phyloP scores from a whole-genome alignment of 208 protist genomes.

The Trypanosoma boissoni region DNA sequence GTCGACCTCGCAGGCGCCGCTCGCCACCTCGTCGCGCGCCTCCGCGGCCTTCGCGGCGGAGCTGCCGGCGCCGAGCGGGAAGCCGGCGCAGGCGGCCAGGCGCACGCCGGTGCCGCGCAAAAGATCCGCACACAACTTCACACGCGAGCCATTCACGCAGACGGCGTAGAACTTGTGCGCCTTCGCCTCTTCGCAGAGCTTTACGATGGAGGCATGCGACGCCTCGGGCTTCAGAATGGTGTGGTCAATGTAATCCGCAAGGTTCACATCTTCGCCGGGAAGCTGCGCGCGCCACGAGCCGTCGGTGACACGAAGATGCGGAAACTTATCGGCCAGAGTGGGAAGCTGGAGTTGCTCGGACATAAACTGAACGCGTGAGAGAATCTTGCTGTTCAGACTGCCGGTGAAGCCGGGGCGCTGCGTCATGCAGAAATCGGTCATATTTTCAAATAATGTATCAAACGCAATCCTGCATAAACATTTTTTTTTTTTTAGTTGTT shows the following conservation, averaged over 20 bases:
- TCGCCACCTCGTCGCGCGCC: slow-evolving; percentile 45
- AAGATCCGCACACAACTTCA: slow-evolving; percentile 37
- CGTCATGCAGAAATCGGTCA: slow-evolving; percentile 24
- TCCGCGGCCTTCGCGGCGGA: slow-evolving; percentile 84
- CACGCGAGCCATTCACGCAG: slow-evolving; percentile 91
- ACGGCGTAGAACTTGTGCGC: slow-evolving; percentile 86
- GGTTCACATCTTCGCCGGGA: slow-evolving; percentile 22
- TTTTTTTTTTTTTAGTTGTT: background rate
- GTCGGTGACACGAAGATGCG: slow-evolving; percentile 46
- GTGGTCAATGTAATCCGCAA: slow-evolving; percentile 90
- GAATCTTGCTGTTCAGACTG: slow-evolving; percentile 53
- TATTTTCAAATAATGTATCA: too few species aligned
- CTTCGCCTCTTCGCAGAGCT: slow-evolving; percentile 90
- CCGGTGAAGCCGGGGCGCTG: slow-evolving; percentile 58
- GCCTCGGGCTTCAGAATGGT: slow-evolving; percentile 90
- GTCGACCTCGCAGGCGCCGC: slow-evolving; percentile 93
- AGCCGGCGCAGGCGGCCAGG: slow-evolving; percentile 80
- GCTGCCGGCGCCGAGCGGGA: slow-evolving; percentile 90
- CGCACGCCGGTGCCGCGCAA: slow-evolving; percentile 50
- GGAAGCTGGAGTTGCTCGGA: slow-evolving; percentile 33
- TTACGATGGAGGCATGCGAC: slow-evolving; percentile 36
- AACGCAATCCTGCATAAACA: too few species aligned
- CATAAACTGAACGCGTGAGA: slow-evolving; percentile 51
- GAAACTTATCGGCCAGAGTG: slow-evolving; percentile 50
- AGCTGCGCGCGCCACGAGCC: slow-evolving; percentile 46